A percentile compares a stretch with the other conserved stretches of the same genome.
Conservation (phyloP, 169 alveolate species). For the Toxoplasma gondii region DNA sequence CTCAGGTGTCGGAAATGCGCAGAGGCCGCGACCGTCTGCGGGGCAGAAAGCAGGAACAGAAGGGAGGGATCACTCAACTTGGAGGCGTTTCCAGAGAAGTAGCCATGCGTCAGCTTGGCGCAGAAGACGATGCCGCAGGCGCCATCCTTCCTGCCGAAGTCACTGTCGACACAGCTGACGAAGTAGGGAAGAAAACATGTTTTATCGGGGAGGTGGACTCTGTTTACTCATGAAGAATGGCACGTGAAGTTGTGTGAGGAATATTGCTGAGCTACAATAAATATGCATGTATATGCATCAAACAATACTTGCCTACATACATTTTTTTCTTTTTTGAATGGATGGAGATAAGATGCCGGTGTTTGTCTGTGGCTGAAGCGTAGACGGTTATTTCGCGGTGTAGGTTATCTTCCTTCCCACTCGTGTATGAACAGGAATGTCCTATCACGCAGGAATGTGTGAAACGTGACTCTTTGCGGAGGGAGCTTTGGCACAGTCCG, state of each 20-base stretch:
- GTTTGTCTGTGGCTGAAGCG: not conserved
- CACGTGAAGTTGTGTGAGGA: too few species aligned
- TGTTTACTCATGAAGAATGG: too few species aligned
- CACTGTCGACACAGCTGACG: constrained; percentile 54
- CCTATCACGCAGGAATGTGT: too few species aligned
- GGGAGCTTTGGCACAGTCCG: too few species aligned
- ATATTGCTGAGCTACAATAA: too few species aligned
- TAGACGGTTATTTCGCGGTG: too few species aligned
- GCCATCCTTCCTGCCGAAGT: constrained; percentile 36
- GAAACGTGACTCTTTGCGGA: too few species aligned
- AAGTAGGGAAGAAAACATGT: constrained; percentile 13
- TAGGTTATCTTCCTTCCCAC: too few species aligned
- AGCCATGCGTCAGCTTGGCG: not conserved
- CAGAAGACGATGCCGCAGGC: constrained; percentile 13
- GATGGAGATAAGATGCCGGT: not conserved
- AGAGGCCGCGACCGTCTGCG: constrained; percentile 64
- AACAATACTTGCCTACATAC: not conserved
- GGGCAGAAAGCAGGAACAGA: constrained; percentile 46
- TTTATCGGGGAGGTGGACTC: too few species aligned
- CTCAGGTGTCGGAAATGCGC: constrained; percentile 65
- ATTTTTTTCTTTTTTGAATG: too few species aligned
- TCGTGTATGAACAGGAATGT: too few species aligned
- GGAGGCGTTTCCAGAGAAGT: constrained; percentile 46
- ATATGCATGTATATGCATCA: not conserved
- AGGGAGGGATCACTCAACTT: constrained; percentile 60